Evolutionary conservation across 345 rosid genomes (phyloP), one percentile per base, ranked within the genome.

Genomic region (Eucalyptus virginea): DNA sequence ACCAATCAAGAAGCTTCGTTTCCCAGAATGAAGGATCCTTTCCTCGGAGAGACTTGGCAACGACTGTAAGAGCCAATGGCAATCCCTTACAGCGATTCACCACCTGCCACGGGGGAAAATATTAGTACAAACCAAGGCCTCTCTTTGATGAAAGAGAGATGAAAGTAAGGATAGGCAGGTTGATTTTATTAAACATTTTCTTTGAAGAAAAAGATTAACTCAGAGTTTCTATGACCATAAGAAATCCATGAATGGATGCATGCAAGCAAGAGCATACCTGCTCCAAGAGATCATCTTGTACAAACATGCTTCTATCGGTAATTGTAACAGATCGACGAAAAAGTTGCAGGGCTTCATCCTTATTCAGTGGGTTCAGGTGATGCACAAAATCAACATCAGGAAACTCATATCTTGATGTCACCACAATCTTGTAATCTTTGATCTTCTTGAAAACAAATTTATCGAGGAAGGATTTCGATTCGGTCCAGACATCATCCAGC

Each of bases 51-150:
- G 94, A 96, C 58, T 42, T 62, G 40, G 96, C 97, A 0, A 94
- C 92, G 32, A 97, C 95, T 86, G 89, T 86, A 89, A 97, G 92
- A 21, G 94, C 93, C 19, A 97, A 40, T 13, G 98, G 96, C 86
- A 87, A 88, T 88, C 98, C 96, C 51, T 92, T 95, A 88, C 98
- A 96, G 26, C 80, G 88, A 83, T 92, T 88, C 89, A 94, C 87
- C 62, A 96, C 87, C 98, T 95, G 60, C 45, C n/a, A 65, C 4
- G 6, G 18, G 60, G 67, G n/a, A 60, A 11, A 24, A 24, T 6
- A 60, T 23, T 23, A 56, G 28, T 51, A 56, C 62, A 56, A 56
- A 23, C 11, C 30, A 56, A 56, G 28, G 28, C 2, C 28, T 56
- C 62, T 23, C 23, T 56, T 19, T 52, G 56, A 44, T 8, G 45